Percentiles rank a stretch among this genome's conserved stretches.
phyloP scores from a whole-genome alignment of 192 early-diverging fungal species.

The Entomortierella chlamydospora region DNA sequence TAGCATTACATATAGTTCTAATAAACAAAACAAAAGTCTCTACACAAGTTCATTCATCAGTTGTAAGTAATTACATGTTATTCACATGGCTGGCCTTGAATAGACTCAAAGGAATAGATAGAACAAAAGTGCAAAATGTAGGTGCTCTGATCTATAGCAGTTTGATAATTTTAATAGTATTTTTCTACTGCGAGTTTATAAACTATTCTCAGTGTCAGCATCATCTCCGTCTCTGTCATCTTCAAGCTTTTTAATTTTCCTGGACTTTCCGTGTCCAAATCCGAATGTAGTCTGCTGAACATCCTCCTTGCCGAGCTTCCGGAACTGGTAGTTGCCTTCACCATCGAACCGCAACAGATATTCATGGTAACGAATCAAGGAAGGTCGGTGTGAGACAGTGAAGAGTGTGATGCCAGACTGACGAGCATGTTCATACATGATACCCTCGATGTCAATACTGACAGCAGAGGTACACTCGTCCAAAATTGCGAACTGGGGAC shows the following conservation, averaged over 20 bases:
- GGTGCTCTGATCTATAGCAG: too few relatives aligned
- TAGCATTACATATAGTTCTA: too few relatives aligned
- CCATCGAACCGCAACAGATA: slow-evolving; percentile 73
- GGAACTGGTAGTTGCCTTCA: slow-evolving; percentile 71
- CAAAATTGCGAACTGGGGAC: slow-evolving; percentile 78
- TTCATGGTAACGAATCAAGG: slow-evolving; percentile 66
- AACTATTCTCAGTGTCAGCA: slow-evolving; percentile 55
- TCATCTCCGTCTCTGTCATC: slow-evolving; percentile 52
- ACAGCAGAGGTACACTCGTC: slow-evolving; percentile 89
- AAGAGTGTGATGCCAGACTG: slow-evolving; percentile 71
- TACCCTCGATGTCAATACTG: slow-evolving; percentile 81
- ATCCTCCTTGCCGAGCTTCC: slow-evolving; percentile 60
- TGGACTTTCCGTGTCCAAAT: slow-evolving; percentile 64
- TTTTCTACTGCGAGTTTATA: not conserved
- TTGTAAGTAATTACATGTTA: too few relatives aligned
- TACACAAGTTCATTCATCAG: too few relatives aligned
- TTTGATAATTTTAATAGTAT: too few relatives aligned
- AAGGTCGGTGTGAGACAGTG: slow-evolving; percentile 69
- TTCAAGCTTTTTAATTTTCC: slow-evolving; percentile 50
- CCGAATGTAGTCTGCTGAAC: slow-evolving; percentile 59
- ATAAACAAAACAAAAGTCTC: too few relatives aligned
- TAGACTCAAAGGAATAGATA: too few relatives aligned
- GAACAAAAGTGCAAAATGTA: too few relatives aligned
- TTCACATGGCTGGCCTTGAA: too few relatives aligned
- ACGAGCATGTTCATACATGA: slow-evolving; percentile 74